Evolutionary conservation across 495 filamentous ascomycete genomes (phyloP).

Genomic region (Cetradonia linearis): DNA sequence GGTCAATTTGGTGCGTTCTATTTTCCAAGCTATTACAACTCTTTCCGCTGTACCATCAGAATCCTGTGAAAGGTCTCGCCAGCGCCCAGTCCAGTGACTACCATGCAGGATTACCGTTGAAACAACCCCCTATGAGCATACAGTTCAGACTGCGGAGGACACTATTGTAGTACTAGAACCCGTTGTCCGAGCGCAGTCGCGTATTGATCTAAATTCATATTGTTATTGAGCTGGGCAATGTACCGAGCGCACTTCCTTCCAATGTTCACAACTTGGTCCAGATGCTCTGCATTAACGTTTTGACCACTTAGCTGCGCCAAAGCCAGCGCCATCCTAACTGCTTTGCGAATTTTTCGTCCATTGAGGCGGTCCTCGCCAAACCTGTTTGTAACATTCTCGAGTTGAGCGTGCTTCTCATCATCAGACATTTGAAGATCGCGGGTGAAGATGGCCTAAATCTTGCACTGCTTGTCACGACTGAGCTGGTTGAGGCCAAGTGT

Average conservation of each 20-base stretch:
- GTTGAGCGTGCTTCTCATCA: constrained; percentile 9
- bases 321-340: constrained; percentile 19
- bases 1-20: not conserved
- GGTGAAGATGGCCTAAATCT: constrained; percentile 22
- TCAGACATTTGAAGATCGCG: constrained; percentile 17
- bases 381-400: constrained; percentile 12
- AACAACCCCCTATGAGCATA: not conserved
- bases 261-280: constrained; percentile 19
- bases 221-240: constrained; percentile 12
- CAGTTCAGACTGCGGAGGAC: not conserved
- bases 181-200: constrained; percentile 18
- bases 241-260: constrained; percentile 18
- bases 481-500: constrained; percentile 16
- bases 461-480: constrained; percentile 12
- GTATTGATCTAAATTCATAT: constrained; percentile 13
- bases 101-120: not conserved
- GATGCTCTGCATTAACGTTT: constrained; percentile 14
- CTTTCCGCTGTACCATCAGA: not conserved
- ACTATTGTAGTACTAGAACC: not conserved
- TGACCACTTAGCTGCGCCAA: constrained; percentile 16
- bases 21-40: not conserved
- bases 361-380: constrained; percentile 18
- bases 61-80: not conserved
- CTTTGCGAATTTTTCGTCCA: constrained; percentile 21
- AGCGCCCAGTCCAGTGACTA: not conserved